Evolutionary conservation across 768 basidiomycete species (phyloP), one percentile per base, ranked within the genome.

Genomic region (Porphyrellus cyaneotinctus): DNA sequence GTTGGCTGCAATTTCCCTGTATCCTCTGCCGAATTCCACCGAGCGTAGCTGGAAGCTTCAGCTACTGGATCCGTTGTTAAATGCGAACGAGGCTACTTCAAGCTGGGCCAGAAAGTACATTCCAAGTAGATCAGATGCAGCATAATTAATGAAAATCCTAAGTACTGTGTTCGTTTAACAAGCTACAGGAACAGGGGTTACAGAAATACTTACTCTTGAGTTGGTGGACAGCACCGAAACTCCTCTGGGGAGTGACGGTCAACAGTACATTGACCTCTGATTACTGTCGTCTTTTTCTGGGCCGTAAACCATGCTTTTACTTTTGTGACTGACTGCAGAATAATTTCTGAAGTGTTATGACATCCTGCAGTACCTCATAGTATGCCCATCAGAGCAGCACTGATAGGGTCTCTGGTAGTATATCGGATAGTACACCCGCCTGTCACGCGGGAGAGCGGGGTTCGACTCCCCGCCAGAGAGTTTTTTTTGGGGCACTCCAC

Each of bases 1-100:
- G 2, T 72, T 97, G 32, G 94, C 95, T 0, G 86, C 90, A 0
- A 62, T 95, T 18, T 76, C 91, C 2, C 77, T 95, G 63, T 82
- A 79, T 67, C 74, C 81, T 30, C 78, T 79, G n/a, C 58, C 32
- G 64, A 33, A 56, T 43, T 32, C 63, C 5, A 47, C 69, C 12
- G 70, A 64, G 43, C 30, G 58, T 42, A 72, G 80, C 23, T 88
- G 87, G 85, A 70, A 64, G 28, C 75, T 95, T 12, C 74, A 76
- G 24, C 66, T 72, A 1, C 66, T 95, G 20, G 83, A 95, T 59
- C 81, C 86, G 1, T 61, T 86, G 39, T 72, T 92, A 51, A 95
- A 95, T 60, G 80, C 88, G 35, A 82, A 76, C 3, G 67, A 70
- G 38, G 80, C 79, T 37, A 92, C 90, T 2, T 79, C 80, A 1